These are phyloP conservation scores for Epichloe typhina DNA, from an alignment of 2,329 filamentous ascomycete species.

Conservation along the genomic window DNA sequence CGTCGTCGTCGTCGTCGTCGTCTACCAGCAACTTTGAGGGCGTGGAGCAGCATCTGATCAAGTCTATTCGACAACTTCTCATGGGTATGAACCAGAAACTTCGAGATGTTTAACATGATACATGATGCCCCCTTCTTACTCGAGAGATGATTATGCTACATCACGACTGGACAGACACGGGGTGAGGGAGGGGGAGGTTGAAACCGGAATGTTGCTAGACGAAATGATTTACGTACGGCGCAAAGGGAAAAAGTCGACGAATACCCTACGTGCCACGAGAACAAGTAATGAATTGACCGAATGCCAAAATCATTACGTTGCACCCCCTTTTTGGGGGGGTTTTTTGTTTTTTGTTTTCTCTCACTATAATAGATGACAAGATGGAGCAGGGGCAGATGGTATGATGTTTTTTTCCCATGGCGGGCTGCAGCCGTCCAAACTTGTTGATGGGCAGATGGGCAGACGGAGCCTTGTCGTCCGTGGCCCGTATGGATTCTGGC, in stretches of 20 bases:
- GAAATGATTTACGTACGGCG: background rate
- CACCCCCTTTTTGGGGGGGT: too few species aligned
- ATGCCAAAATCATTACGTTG: background rate
- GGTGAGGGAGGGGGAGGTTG: background rate
- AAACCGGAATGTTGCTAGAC: background rate
- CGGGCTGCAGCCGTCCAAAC: too few species aligned
- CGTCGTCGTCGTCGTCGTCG: background rate
- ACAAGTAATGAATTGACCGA: background rate
- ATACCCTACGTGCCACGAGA: background rate
- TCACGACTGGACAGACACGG: too few species aligned
- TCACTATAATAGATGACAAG: too few species aligned
- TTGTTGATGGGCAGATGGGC: background rate
- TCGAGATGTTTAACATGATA: constrained; percentile 7
- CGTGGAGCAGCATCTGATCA: constrained; percentile 28
- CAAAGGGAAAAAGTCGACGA: background rate
- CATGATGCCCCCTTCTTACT: background rate
- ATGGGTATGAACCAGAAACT: constrained; percentile 27
- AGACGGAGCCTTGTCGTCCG: background rate
- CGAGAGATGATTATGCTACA: too few species aligned
- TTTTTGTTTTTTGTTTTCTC: too few species aligned
- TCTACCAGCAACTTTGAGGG: constrained; percentile 21
- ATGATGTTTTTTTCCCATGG: too few species aligned
- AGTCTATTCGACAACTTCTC: constrained; percentile 26
- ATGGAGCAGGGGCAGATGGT: too few species aligned
- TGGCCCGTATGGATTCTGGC: background rate